phyloP scores from a whole-genome alignment of 2,329 filamentous ascomycete genomes.

The Botrytis deweyae region DNA sequence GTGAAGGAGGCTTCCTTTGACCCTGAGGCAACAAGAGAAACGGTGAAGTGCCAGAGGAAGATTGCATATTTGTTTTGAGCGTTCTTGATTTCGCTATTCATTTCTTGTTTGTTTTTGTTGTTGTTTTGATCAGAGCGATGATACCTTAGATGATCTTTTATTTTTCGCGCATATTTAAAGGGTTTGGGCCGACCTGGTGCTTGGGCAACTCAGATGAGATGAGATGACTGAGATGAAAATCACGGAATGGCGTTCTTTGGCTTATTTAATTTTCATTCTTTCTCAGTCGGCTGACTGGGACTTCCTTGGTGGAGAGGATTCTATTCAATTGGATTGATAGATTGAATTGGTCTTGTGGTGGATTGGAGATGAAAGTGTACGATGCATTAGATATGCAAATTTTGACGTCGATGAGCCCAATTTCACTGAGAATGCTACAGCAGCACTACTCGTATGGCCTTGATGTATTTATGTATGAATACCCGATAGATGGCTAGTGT shows the following conservation, averaged over 20 bases:
- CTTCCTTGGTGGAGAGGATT: background rate
- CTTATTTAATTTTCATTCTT: background rate
- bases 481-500: background rate
- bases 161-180: background rate
- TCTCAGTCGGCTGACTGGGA: background rate
- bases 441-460: background rate
- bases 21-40: background rate
- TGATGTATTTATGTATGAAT: conserved; percentile 2
- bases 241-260: conserved; percentile 13
- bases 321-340: background rate
- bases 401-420: background rate
- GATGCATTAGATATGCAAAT: background rate
- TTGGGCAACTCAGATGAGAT: background rate
- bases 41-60: background rate
- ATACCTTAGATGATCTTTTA: background rate
- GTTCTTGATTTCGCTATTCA: background rate
- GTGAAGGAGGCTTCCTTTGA: conserved; percentile 10
- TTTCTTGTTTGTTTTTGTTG: conserved; percentile 5
- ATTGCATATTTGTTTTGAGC: conserved; percentile 6
- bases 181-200: background rate
- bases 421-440: background rate
- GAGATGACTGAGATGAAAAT: conserved; percentile 12
- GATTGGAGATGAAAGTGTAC: background rate
- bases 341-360: background rate
- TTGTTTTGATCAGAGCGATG: conserved; percentile 3